A percentile compares a stretch with the other conserved stretches of the same genome.
Evolutionary conservation across 2,329 filamentous ascomycete species (phyloP).

Genomic region (Zasmidium citrigriseum): DNA sequence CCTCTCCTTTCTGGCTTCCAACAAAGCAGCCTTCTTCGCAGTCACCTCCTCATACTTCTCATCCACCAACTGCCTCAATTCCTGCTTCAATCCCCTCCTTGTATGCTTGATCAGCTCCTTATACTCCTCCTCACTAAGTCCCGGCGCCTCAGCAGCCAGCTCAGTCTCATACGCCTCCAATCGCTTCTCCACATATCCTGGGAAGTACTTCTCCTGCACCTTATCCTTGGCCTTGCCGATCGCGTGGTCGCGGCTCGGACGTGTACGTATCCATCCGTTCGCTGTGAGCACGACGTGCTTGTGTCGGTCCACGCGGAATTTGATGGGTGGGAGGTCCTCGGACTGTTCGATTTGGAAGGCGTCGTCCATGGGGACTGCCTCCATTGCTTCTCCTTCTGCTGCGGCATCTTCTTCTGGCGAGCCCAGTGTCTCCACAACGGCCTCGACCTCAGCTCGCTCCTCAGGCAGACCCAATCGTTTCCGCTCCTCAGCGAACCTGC

Average conservation of each 20-base stretch:
- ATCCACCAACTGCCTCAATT: slow-evolving; percentile 8
- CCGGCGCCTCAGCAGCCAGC: neutral
- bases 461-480: slow-evolving; percentile 63
- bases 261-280: slow-evolving; percentile 32
- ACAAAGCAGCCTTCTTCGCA: slow-evolving; percentile 1
- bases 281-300: slow-evolving; percentile 33
- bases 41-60: slow-evolving; percentile 8
- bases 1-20: neutral
- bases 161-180: slow-evolving; percentile 2
- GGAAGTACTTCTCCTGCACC: slow-evolving; percentile 9
- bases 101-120: slow-evolving; percentile 1
- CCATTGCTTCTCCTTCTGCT: slow-evolving; percentile 22
- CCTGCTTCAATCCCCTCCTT: neutral
- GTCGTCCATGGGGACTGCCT: slow-evolving; percentile 28
- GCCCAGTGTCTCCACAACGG: slow-evolving; percentile 15
- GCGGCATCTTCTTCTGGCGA: slow-evolving; percentile 15
- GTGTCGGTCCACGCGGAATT: slow-evolving; percentile 32
- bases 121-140: slow-evolving; percentile 9
- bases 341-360: slow-evolving; percentile 30
- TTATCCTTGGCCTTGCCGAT: slow-evolving; percentile 27
- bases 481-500: slow-evolving; percentile 66
- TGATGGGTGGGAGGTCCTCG: slow-evolving; percentile 27
- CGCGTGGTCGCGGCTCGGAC: slow-evolving; percentile 18
- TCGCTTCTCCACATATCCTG: slow-evolving; percentile 15
- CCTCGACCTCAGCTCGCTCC: slow-evolving; percentile 20